Evolutionary conservation across 2,329 filamentous ascomycete genomes (phyloP), one percentile per base, ranked within the genome.

Genomic region (Stemphylium lycopersici): DNA sequence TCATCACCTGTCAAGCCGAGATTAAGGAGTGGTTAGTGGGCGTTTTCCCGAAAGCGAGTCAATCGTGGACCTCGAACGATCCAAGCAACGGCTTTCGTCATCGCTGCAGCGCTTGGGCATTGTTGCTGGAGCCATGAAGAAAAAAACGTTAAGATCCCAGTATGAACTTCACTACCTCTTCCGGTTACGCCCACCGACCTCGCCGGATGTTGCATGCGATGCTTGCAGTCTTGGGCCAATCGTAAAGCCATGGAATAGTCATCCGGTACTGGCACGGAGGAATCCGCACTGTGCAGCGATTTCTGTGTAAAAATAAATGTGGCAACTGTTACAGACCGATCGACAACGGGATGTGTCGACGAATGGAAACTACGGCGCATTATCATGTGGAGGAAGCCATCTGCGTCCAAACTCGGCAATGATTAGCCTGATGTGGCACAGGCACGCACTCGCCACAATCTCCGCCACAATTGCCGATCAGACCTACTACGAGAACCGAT

Each of bases 21-120:
- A 75, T 75, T 73, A 74, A 73, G 68, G 71, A 73, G 66, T 55
- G 55, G 53, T 52, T 63, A 69, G 65, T 68, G 65, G 60, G 55
- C 67, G 65, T 67, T 62, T 64, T 66, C 47, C 67, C 66, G 48
- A 54, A 61, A 57, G 36, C 56, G 52, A 55, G 16, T 26, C 52
- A 38, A 42, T 56, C 57, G 43, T 56, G 53, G 46, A 52, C 43
- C 56, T 53, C 40, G 33, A 43, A 44, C 42, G 15, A 22, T 32
- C 38, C 32, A 20, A 52, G 58, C 63, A 55, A 64, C 48, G 47
- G 46, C 60, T 54, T 47, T 60, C 62, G 59, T 66, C 64, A 67
- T 64, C 52, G 53, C 53, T 45, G 54, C 53, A 24, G 45, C 26
- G 20, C 50, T 59, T 36, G 56, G 63, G 52, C 52, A 42, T 52